phyloP scores from a whole-genome alignment of 2,329 filamentous ascomycete species.

The Paraphaeosphaeria minitans region DNA sequence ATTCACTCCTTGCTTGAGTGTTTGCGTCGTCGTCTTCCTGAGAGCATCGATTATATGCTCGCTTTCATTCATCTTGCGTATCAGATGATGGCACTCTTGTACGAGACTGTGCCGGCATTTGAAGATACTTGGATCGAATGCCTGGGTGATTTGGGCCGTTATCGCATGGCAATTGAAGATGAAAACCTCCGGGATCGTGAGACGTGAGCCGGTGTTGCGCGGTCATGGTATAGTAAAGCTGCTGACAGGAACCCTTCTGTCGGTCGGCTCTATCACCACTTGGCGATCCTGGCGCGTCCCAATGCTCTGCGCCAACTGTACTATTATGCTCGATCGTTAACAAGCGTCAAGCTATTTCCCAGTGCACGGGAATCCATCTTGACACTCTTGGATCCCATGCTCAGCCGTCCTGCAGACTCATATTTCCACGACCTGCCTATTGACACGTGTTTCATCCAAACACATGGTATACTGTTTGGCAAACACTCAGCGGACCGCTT shows the following conservation, averaged over 20 bases:
- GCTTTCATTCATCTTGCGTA: constrained; percentile 89
- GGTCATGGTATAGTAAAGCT: constrained; percentile 84
- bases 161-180: constrained; percentile 91
- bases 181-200: constrained; percentile 76
- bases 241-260: constrained; percentile 76
- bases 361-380: constrained; percentile 73
- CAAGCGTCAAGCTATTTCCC: constrained; percentile 68
- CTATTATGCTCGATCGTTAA: constrained; percentile 73
- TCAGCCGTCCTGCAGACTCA: constrained; percentile 42
- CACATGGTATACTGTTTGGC: constrained; percentile 69
- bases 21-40: constrained; percentile 67
- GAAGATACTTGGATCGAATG: constrained; percentile 94
- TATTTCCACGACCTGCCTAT: constrained; percentile 49
- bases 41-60: constrained; percentile 85
- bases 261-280: constrained; percentile 84
- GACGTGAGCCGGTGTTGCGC: constrained; percentile 78
- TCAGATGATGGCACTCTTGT: constrained; percentile 83
- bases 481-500: constrained; percentile 56
- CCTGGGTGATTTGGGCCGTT: constrained; percentile 81
- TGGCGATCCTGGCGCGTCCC: constrained; percentile 77
- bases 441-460: constrained; percentile 66
- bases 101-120: constrained; percentile 83
- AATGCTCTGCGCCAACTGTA: constrained; percentile 73
- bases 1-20: constrained; percentile 86
- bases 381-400: constrained; percentile 65